These are phyloP conservation scores for Lactifluus hygrophoroides DNA, from an alignment of 768 basidiomycete species.

Conservation along the genomic window DNA sequence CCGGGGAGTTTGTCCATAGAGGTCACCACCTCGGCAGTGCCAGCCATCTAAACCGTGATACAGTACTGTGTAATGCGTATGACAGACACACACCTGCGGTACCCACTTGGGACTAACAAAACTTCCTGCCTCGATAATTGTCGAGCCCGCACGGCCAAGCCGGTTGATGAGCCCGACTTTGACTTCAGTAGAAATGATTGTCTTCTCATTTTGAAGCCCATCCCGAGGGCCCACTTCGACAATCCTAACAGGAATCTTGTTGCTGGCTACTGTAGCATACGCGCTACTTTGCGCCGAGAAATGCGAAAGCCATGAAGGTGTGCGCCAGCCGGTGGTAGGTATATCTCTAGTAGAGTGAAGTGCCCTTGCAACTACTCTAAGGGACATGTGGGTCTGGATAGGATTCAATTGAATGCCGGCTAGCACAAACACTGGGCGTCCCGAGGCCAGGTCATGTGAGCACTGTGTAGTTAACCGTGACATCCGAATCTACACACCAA, in stretches of 20 bases:
- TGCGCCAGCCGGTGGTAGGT: neutral
- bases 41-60: slow-evolving; percentile 74
- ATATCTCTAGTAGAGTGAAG: neutral
- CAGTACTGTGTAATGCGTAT: no score
- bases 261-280: slow-evolving; percentile 9
- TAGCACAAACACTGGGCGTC: neutral
- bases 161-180: slow-evolving; percentile 77
- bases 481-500: no score
- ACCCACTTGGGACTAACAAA: slow-evolving; percentile 94
- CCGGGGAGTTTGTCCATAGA: slow-evolving; percentile 43
- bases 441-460: no score
- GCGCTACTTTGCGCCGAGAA: no score
- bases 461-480: no score
- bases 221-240: slow-evolving; percentile 91
- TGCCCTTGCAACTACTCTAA: neutral
- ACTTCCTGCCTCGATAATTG: slow-evolving; percentile 74
- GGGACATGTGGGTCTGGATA: neutral
- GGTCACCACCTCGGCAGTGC: slow-evolving; percentile 67
- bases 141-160: slow-evolving; percentile 58
- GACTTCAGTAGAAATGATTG: slow-evolving; percentile 56
- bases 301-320: neutral
- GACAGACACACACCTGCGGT: slow-evolving; percentile 53
- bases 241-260: slow-evolving; percentile 41
- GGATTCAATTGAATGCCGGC: neutral
- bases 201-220: slow-evolving; percentile 85